Evolutionary conservation across 257 asterid species (phyloP), one percentile per base, ranked within the genome.

Genomic region (Capsicum baccatum): DNA sequence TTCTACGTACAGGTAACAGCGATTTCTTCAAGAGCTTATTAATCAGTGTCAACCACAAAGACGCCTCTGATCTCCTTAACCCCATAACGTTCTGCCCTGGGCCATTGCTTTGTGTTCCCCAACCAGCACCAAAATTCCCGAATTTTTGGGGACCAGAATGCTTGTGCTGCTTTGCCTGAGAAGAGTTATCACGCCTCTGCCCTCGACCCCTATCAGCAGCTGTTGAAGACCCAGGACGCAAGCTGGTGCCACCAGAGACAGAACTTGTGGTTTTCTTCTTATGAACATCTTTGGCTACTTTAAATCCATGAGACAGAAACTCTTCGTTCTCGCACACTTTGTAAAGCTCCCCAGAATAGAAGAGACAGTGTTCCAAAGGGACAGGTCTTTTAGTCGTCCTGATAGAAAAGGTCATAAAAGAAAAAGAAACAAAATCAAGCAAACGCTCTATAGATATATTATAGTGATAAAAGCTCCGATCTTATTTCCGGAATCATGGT

Each of bases 361-460:
- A 97, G 83, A 97, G 92, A 86, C 95, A 93, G 83, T 97, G 99
- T 89, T 97, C 99, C 92, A 97, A 89, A 14, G 99, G 99, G 84
- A 97, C 99, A 79, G 99, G 99, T 89, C 99, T 90, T 92, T 90
- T 95, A 19, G 97, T 92, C 44, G 99, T 97, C 94, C 99, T 96
- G 94, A 81, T 90, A 44, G 79, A 59, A 48, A 26, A 67, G 83
- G 50, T 80, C 54, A 83, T 79, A 76, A 6, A 79, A 42, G 86
- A 15, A 69, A 39, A 54, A 21, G 69, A 82, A 79, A 82, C 56
- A 82, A 82, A 80, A 78, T 79, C 86, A 15, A 52, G 66, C 64
- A 54, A 54, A 83, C 35, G 14, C 50, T 81, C 50, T 54, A 76
- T 76, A 33, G 62, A 74, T 54, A 21, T 54, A 52, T 26, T 26